Conservation (phyloP, 2,329 filamentous ascomycete species). For the Claviceps paspali region DNA sequence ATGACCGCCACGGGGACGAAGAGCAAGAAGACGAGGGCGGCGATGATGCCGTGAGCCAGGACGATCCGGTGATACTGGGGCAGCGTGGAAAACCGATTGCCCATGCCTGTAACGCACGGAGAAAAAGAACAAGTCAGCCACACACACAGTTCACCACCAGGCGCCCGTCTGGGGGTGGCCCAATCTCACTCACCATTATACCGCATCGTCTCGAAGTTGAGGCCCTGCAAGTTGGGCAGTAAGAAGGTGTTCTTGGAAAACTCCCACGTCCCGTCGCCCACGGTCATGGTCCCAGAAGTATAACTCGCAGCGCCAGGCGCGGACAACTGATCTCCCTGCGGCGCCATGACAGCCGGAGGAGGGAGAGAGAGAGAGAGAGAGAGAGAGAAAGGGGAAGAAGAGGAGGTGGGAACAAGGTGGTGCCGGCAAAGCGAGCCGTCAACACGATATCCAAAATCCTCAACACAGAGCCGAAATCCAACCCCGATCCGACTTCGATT, state of each 20-base stretch:
- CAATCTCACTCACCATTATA: constrained; percentile 51
- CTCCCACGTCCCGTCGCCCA: constrained; percentile 77
- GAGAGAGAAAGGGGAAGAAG: too few species aligned
- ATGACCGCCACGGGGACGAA: constrained; percentile 62
- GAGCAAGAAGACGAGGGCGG: constrained; percentile 57
- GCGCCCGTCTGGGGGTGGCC: too few species aligned
- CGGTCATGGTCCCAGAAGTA: constrained; percentile 55
- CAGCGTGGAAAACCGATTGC: constrained; percentile 58
- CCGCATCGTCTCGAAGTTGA: constrained; percentile 69
- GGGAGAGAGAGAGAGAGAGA: too few species aligned
- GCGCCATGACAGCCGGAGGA: constrained; percentile 47
- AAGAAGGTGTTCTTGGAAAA: constrained; percentile 62
- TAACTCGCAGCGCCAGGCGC: constrained; percentile 60
- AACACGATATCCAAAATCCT: not conserved
- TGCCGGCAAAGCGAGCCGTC: constrained; percentile 1
- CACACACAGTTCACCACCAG: not conserved
- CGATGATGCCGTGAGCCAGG: constrained; percentile 56
- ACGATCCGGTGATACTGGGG: constrained; percentile 57
- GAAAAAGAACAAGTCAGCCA: not conserved
- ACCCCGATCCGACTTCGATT: too few species aligned
- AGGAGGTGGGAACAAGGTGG: too few species aligned
- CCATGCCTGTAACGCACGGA: constrained; percentile 49
- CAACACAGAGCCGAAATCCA: not conserved
- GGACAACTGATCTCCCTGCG: constrained; percentile 43
- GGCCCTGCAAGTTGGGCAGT: constrained; percentile 58